Evolutionary conservation across 2,329 filamentous ascomycete species (phyloP), one percentile per base, ranked within the genome.

Genomic region (Chaetomiaceae sp.): DNA sequence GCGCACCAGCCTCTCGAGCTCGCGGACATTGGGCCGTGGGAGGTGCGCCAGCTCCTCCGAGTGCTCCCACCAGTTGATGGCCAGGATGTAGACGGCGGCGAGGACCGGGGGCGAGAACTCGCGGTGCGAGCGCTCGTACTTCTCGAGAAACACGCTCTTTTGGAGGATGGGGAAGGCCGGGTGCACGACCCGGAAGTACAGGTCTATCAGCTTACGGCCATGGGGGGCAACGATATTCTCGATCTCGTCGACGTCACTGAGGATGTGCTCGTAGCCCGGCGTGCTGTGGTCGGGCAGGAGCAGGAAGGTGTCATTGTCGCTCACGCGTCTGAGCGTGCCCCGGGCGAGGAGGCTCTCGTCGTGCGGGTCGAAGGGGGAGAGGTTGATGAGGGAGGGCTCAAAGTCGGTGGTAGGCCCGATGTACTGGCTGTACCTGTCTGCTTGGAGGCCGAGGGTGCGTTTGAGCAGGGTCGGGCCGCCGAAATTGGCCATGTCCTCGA

Each of bases 31-130:
- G 1, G 90, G 90, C 55, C 82, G 82, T 20, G 82, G 81, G 22
- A 81, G 74, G 19, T 75, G 73, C 36, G 83, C 80, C 22, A 92
- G 77, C 20, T 83, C 81, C 17, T 84, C 80, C 58, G 84, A 86
- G 57, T 88, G 79, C 47, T 89, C 83, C 84, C 91, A 94, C 85
- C 91, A 95, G 68, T 92, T 91, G 64, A 95, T 80, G 8, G 91
- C 89, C 22, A 96, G 75, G 22, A 95, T 83, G 64, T 95, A 94
- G 63, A 95, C 84, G 49, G 88, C 88, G 29, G 88, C 88, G 15
- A 95, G 76, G 23, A 94, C 74, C 11, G 87, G 82, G 1, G 89
- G 88, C 14, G 88, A 85, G 64, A 92, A 88, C 61, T 88, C 84
- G 50, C 81, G 80, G 63, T 88, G 82, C 38, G 84, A 84, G 61